Conservation (phyloP, 805 yeast genomes). For the Tetrapisispora namnaoensis region DNA sequence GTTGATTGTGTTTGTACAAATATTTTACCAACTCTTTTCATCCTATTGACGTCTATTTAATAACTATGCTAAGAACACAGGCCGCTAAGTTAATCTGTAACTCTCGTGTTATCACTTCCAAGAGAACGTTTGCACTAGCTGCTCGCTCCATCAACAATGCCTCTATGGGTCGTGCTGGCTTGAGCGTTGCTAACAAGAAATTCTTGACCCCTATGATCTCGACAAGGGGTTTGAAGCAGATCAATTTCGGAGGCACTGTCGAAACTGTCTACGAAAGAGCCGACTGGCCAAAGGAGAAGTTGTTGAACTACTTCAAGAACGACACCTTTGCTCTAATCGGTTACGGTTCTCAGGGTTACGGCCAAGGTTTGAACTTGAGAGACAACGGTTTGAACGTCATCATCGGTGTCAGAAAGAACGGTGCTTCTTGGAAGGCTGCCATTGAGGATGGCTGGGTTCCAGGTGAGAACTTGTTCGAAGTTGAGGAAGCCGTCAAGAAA, state of each 20-base stretch:
- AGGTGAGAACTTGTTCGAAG: constrained; percentile 95
- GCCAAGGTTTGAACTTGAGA: constrained; percentile 98
- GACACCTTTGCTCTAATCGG: constrained; percentile 97
- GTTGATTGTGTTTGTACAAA: no score
- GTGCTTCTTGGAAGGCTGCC: constrained; percentile 99
- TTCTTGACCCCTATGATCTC: constrained; percentile 40
- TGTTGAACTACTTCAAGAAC: constrained; percentile 91
- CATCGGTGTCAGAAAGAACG: constrained; percentile 96
- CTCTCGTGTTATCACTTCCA: constrained; percentile 39
- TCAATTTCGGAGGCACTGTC: constrained; percentile 91
- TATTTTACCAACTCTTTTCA: no score
- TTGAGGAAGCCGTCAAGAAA: constrained; percentile 80
- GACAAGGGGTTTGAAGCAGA: constrained; percentile 88
- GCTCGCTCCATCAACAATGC: constrained; percentile 28
- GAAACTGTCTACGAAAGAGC: constrained; percentile 97
- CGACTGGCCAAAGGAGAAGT: constrained; percentile 99
- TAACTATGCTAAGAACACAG: constrained; percentile 34
- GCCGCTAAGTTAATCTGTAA: constrained; percentile 34
- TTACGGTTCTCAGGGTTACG: constrained; percentile 99
- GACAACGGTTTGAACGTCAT: constrained; percentile 97
- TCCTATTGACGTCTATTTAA: background rate
- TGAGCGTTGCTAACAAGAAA: constrained; percentile 40
- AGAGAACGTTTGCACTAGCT: constrained; percentile 55
- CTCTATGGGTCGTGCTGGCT: constrained; percentile 46
- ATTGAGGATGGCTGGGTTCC: constrained; percentile 99